Conservation (phyloP, 179 eudicot species). For the Nepenthes alata region DNA sequence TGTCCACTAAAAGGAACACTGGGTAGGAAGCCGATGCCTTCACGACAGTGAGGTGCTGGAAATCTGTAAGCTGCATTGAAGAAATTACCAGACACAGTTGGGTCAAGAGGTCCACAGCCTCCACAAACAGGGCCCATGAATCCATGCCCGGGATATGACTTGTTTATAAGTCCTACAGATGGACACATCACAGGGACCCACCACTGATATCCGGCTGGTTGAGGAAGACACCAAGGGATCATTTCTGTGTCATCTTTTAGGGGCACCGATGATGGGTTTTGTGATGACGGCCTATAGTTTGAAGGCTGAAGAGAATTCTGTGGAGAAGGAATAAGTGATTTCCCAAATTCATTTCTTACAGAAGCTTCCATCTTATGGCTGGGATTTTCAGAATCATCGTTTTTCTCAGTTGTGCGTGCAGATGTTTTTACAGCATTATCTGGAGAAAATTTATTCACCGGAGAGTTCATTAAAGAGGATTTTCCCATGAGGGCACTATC, state of each 20-base stretch:
- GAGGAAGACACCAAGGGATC: conserved; percentile 44
- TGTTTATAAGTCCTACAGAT: conserved; percentile 86
- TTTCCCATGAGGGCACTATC: conserved; percentile 34
- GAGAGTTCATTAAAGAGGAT: conserved; percentile 25
- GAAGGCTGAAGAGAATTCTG: conserved; percentile 38
- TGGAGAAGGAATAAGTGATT: conserved; percentile 27
- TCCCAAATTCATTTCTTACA: conserved; percentile 53
- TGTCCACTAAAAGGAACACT: conserved; percentile 31
- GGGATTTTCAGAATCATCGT: conserved; percentile 33
- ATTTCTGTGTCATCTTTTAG: conserved; percentile 22
- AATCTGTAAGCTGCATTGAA: conserved; percentile 32
- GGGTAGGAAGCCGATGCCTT: conserved; percentile 12
- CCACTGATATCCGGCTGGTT: conserved; percentile 67
- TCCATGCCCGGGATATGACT: conserved; percentile 68
- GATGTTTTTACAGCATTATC: conserved; percentile 36
- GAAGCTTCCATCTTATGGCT: conserved; percentile 43
- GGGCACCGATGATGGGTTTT: conserved; percentile 16
- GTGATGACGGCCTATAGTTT: conserved; percentile 54
- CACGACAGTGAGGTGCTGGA: conserved; percentile 38
- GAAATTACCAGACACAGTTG: conserved; percentile 21
- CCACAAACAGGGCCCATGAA: conserved; percentile 29
- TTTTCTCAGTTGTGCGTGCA: conserved; percentile 18
- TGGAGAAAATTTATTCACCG: conserved; percentile 35
- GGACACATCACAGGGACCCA: conserved; percentile 87
- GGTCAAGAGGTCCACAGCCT: conserved; percentile 36